phyloP scores from a whole-genome alignment of 2,329 filamentous ascomycete species.

The Whalleya microplaca region DNA sequence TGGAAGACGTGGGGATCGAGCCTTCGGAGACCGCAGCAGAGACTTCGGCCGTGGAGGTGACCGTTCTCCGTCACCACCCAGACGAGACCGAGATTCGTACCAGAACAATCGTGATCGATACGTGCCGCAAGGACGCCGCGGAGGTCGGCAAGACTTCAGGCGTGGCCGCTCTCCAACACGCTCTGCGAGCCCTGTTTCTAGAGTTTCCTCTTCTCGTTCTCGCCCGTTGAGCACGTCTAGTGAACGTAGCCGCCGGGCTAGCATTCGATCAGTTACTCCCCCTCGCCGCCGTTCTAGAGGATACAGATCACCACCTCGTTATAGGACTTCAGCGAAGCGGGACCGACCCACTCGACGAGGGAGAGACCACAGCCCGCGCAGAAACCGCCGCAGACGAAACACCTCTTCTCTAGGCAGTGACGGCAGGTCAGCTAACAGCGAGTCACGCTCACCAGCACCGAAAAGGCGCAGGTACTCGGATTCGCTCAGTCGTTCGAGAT shows the following conservation, averaged over 20 bases:
- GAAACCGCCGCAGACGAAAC: constrained; percentile 33
- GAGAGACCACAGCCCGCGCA: constrained; percentile 29
- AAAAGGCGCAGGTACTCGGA: constrained; percentile 57
- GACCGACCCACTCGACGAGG: constrained; percentile 35
- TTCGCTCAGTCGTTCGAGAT: constrained; percentile 51
- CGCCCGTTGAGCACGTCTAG: constrained; percentile 31
- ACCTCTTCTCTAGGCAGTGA: constrained; percentile 34
- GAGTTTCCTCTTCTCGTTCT: constrained; percentile 38
- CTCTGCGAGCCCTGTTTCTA: constrained; percentile 42
- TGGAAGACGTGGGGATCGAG: constrained; percentile 53
- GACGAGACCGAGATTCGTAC: constrained; percentile 49
- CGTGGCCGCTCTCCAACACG: constrained; percentile 49
- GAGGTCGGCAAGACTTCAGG: constrained; percentile 43
- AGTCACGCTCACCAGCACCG: constrained; percentile 45
- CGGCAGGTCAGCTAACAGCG: constrained; percentile 32
- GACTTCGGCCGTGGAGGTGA: constrained; percentile 49
- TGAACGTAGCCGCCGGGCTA: constrained; percentile 31
- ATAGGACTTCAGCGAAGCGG: constrained; percentile 32
- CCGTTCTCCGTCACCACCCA: constrained; percentile 53
- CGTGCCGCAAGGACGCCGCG: constrained; percentile 53
- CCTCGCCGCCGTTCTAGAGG: constrained; percentile 29
- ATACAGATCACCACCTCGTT: constrained; percentile 34
- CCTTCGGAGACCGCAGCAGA: constrained; percentile 49
- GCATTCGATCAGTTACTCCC: constrained; percentile 32
- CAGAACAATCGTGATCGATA: constrained; percentile 54